Percentiles rank a stretch among this genome's conserved stretches.
phyloP scores from a whole-genome alignment of 2,329 filamentous ascomycete species.

The Geoglossum cookeanum region DNA sequence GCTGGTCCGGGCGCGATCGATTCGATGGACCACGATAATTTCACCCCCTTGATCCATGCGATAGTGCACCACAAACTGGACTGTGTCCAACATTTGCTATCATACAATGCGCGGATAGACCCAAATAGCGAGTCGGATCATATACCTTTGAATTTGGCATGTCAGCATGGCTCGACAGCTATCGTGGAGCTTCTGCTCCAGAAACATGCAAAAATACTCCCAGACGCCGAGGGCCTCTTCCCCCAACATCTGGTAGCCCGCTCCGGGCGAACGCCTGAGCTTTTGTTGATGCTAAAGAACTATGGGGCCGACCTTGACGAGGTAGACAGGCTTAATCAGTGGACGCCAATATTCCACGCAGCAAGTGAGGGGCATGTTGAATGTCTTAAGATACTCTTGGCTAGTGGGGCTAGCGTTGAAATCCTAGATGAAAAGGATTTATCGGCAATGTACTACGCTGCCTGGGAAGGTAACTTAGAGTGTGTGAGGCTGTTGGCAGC shows the following conservation, averaged over 20 bases:
- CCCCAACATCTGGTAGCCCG: constrained; percentile 93
- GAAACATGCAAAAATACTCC: constrained; percentile 62
- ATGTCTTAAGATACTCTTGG: constrained; percentile 64
- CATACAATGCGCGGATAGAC: constrained; percentile 65
- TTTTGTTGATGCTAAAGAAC: constrained; percentile 61
- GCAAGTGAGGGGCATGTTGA: constrained; percentile 89
- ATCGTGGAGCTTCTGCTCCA: constrained; percentile 74
- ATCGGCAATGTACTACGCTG: constrained; percentile 93
- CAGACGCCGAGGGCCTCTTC: constrained; percentile 88
- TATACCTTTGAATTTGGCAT: constrained; percentile 84
- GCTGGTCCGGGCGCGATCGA: constrained; percentile 60
- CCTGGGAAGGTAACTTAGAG: constrained; percentile 89
- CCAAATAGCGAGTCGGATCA: constrained; percentile 76
- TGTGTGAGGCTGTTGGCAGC: constrained; percentile 78
- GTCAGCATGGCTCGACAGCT: constrained; percentile 71
- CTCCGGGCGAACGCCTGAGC: constrained; percentile 61
- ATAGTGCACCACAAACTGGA: constrained; percentile 73
- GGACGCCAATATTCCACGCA: constrained; percentile 91
- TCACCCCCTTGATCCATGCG: constrained; percentile 84
- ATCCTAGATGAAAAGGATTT: constrained; percentile 82
- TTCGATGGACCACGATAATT: constrained; percentile 87
- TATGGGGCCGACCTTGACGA: constrained; percentile 85
- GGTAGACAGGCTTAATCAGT: constrained; percentile 86
- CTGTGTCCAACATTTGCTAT: constrained; percentile 62
- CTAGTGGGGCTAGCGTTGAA: constrained; percentile 57